Conservation (phyloP, 345 rosid species). For the Sonneratia alba region DNA sequence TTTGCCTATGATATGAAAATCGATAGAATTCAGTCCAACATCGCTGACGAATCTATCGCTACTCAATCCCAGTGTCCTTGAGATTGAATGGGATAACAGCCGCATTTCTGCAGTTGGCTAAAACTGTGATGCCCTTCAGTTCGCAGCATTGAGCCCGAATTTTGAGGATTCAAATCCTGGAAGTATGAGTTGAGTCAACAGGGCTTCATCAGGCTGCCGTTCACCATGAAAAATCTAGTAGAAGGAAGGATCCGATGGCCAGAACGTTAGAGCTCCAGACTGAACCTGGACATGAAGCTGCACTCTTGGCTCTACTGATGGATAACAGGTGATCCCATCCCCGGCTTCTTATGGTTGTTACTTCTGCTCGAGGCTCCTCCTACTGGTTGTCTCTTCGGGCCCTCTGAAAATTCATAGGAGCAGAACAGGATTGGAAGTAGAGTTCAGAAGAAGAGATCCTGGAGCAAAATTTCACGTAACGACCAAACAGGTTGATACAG, state of each 20-base stretch:
- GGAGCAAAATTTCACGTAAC: neutral
- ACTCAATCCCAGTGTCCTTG: neutral
- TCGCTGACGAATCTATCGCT: too few relatives aligned
- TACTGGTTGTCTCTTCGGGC: neutral
- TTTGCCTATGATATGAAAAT: neutral
- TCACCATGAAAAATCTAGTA: too few relatives aligned
- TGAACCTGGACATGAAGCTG: neutral
- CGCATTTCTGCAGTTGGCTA: neutral
- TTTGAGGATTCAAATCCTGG: neutral
- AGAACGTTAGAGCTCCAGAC: neutral
- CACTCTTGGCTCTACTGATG: neutral
- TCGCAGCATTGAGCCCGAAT: neutral
- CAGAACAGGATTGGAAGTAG: neutral
- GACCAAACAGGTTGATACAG: slow-evolving; percentile 6
- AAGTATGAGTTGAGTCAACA: neutral
- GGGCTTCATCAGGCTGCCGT: too few relatives aligned
- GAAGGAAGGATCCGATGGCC: too few relatives aligned
- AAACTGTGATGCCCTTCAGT: too few relatives aligned
- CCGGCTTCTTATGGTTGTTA: too few relatives aligned
- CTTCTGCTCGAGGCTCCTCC: too few relatives aligned
- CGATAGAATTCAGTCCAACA: neutral
- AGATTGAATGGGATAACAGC: neutral
- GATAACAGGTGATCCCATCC: neutral
- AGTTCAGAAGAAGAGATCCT: neutral
- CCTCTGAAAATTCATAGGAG: neutral